Evolutionary conservation across 208 protist species (phyloP), one percentile per base, ranked within the genome.

Genomic region (Wallacemonas sp.): DNA sequence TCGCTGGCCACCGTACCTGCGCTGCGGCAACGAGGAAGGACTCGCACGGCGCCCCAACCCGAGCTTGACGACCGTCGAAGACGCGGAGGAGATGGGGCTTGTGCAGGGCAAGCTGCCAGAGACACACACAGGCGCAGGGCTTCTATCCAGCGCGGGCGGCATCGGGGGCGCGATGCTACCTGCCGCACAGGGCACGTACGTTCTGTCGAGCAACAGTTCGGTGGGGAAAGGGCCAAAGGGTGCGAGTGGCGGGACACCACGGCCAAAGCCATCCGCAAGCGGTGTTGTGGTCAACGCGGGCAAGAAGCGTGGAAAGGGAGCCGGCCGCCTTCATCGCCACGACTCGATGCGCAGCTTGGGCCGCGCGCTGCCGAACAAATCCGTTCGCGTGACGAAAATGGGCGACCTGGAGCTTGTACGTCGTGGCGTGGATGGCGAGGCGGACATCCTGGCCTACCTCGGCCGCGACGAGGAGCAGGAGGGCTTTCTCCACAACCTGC

Each of bases 1-100:
- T 36, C 66, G 46, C 17, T 83, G 36, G 71, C 76, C 55, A 6
- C 46, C 44, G n/a, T 49, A 64, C 14, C 34, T 86, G 23, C 71
- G 76, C 43, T 79, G 68, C 48, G 48, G 33, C 29, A 27, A 63
- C 32, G 75, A 81, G 58, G 26, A 14, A 11, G 17, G 5, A 16
- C 46, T 86, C 46, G 39, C 43, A 19, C 24, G 16, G 6, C 43
- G 48, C 14, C 49, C 33, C 16, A 34, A 74, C 57, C 52, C 44
- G 29, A 24, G 24, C 14, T 23, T 58, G 9, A 63, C 33, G 36
- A 61, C 19, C 23, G 21, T 43, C 2, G 26, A 54, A 16, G 8
- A 17, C 2, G 16, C 34, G 33, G n/a, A 38, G 23, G 33, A 61
- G 16, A 47, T 47, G 49, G 44, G 61, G 1, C 48, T 43, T 6